These are phyloP conservation scores for Cetraspora pellucida DNA, from an alignment of 192 early-diverging fungal species.

Conservation along the genomic window DNA sequence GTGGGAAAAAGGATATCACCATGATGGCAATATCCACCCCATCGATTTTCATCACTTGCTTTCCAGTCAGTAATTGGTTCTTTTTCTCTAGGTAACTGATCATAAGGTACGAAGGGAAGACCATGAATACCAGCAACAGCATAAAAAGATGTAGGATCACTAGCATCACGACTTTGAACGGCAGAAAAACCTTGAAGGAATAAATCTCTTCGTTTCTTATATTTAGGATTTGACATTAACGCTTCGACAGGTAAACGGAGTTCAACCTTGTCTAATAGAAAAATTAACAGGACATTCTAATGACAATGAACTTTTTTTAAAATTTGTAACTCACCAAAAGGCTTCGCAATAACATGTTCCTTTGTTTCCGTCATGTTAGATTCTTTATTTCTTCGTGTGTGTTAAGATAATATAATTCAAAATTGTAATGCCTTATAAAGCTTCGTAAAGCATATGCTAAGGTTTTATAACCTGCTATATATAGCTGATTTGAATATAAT, in stretches of 20 bases:
- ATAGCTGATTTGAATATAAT: too few relatives aligned
- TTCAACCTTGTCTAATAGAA: not conserved
- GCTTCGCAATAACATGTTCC: too few relatives aligned
- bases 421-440: too few relatives aligned
- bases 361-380: too few relatives aligned
- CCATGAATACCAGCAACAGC: conserved; percentile 21
- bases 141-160: conserved; percentile 21
- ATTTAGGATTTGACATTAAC: not conserved
- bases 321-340: too few relatives aligned
- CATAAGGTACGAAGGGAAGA: conserved; percentile 13
- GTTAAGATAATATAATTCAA: too few relatives aligned
- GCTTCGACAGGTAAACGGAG: not conserved
- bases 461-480: too few relatives aligned
- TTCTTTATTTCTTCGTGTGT: too few relatives aligned
- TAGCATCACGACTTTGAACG: not conserved
- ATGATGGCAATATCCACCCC: conserved; percentile 34
- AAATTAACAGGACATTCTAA: too few relatives aligned
- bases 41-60: not conserved
- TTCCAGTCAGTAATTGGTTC: not conserved
- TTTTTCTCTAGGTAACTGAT: not conserved
- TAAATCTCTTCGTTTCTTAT: conserved; percentile 6
- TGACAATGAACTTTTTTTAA: too few relatives aligned
- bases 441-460: too few relatives aligned
- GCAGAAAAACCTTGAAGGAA: not conserved
- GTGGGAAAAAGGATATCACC: conserved; percentile 32